phyloP scores from a whole-genome alignment of 805 yeast species.

The Sungouiozyma ichnusensis region DNA sequence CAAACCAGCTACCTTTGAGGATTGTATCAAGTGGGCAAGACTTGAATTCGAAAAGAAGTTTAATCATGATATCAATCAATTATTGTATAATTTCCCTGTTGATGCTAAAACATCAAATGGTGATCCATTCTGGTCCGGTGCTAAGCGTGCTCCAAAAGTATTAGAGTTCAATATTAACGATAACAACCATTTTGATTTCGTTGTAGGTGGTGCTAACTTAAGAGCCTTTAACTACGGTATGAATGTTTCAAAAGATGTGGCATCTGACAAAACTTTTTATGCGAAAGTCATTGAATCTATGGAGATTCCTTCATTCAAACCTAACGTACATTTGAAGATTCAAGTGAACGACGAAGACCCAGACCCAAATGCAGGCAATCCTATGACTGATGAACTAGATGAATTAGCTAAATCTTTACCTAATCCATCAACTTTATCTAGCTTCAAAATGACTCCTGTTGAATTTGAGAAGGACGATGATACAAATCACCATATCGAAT shows the following conservation, averaged over 20 bases:
- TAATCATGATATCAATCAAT: slow-evolving; percentile 78
- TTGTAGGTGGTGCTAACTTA: slow-evolving; percentile 83
- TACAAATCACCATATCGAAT: slow-evolving; percentile 90
- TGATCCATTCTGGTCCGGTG: slow-evolving; percentile 95
- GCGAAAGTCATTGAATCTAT: slow-evolving; percentile 41
- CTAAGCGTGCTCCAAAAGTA: slow-evolving; percentile 93
- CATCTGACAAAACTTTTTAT: slow-evolving; percentile 39
- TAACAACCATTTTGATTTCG: slow-evolving; percentile 69
- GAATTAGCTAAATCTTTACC: slow-evolving; percentile 72
- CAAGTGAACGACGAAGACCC: slow-evolving; percentile 83
- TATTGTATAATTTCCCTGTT: slow-evolving; percentile 86
- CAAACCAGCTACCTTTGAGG: slow-evolving; percentile 84
- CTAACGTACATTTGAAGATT: slow-evolving; percentile 65
- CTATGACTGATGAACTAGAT: slow-evolving; percentile 53
- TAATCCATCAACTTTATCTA: slow-evolving; percentile 77
- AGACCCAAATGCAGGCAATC: slow-evolving; percentile 57
- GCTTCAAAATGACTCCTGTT: slow-evolving; percentile 76
- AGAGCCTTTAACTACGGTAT: slow-evolving; percentile 86
- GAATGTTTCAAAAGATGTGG: slow-evolving; percentile 54
- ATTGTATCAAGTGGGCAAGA: slow-evolving; percentile 94
- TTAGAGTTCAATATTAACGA: slow-evolving; percentile 65
- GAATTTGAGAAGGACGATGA: slow-evolving; percentile 99
- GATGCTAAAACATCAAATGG: slow-evolving; percentile 89
- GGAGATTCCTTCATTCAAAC: slow-evolving; percentile 55
- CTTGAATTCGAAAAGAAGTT: slow-evolving; percentile 76